Evolutionary conservation across 805 yeast genomes (phyloP).

Genomic region (Starmerella powellii): DNA sequence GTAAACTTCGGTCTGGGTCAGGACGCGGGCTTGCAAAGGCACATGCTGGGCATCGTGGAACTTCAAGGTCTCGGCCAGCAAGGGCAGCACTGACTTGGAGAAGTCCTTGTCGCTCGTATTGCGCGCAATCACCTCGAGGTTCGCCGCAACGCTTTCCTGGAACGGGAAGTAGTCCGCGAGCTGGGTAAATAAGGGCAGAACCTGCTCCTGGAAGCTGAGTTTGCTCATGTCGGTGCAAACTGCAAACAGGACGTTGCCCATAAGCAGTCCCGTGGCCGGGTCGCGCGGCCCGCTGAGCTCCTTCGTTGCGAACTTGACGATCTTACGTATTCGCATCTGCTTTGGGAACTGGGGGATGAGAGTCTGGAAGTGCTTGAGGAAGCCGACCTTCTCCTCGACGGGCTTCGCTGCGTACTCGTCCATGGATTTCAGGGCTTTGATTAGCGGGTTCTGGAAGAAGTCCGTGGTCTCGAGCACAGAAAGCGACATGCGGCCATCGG

Average conservation of each 20-base stretch:
- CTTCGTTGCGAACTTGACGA: constrained; percentile 56
- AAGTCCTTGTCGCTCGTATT: constrained; percentile 46
- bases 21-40: constrained; percentile 42
- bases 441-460: constrained; percentile 70
- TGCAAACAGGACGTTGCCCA: constrained; percentile 19
- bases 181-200: constrained; percentile 38
- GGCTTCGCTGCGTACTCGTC: constrained; percentile 74
- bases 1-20: constrained; percentile 35
- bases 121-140: constrained; percentile 36
- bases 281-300: constrained; percentile 30
- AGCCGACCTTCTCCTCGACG: constrained; percentile 51
- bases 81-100: constrained; percentile 36
- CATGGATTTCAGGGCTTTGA: constrained; percentile 65
- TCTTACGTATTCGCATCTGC: constrained; percentile 48
- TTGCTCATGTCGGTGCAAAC: constrained; percentile 58
- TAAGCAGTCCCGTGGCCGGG: constrained; percentile 18
- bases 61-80: constrained; percentile 31
- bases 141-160: constrained; percentile 38
- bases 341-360: constrained; percentile 49
- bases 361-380: constrained; percentile 50
- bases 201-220: constrained; percentile 61
- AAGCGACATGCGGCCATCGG: constrained; percentile 47
- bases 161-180: constrained; percentile 33
- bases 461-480: constrained; percentile 58
- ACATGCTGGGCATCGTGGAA: constrained; percentile 25